Evolutionary conservation across 2,329 filamentous ascomycete species (phyloP), one percentile per base, ranked within the genome.

Genomic region (Colletotrichum sp.): DNA sequence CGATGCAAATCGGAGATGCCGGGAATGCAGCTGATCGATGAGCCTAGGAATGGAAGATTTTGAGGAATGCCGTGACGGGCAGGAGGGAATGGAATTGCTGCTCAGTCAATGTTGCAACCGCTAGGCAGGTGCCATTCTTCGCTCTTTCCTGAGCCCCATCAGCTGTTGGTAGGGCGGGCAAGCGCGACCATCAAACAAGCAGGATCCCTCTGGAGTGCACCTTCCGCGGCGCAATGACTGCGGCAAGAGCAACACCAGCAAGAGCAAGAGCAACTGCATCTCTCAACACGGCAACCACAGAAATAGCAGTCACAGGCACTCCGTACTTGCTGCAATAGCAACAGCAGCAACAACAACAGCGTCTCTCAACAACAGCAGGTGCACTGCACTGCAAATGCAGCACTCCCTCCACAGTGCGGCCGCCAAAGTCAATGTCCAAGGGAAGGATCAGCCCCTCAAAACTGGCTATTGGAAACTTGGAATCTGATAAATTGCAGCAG

Each of bases 1-100:
- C 59, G 70, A 76, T 16, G 57, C 30, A 49, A 68, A 73, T 69
- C 64, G 74, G 72, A 71, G 39, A 69, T 52, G 52, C 44, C 24
- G 44, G 13, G 26, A 36, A 34, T 60, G 26, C 9, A 55, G 30
- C 52, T 12, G 21, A n/a, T 36, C 26, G 70, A 52, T 63, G 66
- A 39, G 28, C 26, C 21, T 49, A 30, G 52, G 52, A 60, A 32
- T 32, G 34, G 57, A 13, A 62, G 68, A 70, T 34, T 62, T 62
- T 1, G 55, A 36, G 8, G 57, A 70, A 32, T 24, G 55, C 26
- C 16, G 39, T 30, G 55, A 67, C 4, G 16, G 8, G 28, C 57
- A 32, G 16, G 18, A 30, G 16, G 57, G 16, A 30, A 30, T 28
- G 57, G 26, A n/a, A 60, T 28, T 30, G 16, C 28, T 60, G 21